Evolutionary conservation across 805 yeast species (phyloP), one percentile per base, ranked within the genome.

Genomic region (Kazachstania viticola): DNA sequence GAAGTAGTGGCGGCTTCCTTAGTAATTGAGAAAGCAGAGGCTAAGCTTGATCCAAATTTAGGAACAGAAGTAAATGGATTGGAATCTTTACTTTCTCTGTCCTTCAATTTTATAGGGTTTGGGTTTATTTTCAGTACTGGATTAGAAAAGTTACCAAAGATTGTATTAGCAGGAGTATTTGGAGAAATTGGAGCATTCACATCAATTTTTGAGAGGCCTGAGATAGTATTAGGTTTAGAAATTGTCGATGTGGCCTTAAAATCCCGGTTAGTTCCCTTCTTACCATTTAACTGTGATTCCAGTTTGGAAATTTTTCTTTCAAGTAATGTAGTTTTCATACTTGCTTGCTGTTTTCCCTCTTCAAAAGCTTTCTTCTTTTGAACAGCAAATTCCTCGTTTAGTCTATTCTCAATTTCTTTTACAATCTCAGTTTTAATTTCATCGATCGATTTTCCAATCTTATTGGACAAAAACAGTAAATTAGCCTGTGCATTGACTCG

Each of bases 321-420:
- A 21, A 41, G 40, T 25, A 50, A 41, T 12, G 52, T 54, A 4
- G 51, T 47, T 35, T 54, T 56, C 48, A 51, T 45, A 4, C 40
- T 33, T 1, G 52, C 53, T 32, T 53, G 56, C 25, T 51, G 56
- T 30, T 45, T 47, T 3, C 58, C 58, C 37, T 51, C 56, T 35
- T 51, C 54, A 32, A 51, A 53, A 0, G 56, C 44, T 30, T 46
- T 53, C 34, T 49, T 46, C 25, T 44, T 46, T 5, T 40, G 33
- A 8, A 38, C 37, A 13, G 45, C 45, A 23, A 44, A 38, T 17
- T 46, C 36, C 8, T 31, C 43, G 17, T 37, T 39, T 16, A 46
- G 15, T 7, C 40, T 41, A 1, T 33, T 32, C 26, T 51, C 51
- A 14, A 52, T 17, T 27, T 54, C 43, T 15, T 42, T 33, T 18